Conservation (phyloP, 1,139 yeast species). For the Blastobotrys buckinghamii region DNA sequence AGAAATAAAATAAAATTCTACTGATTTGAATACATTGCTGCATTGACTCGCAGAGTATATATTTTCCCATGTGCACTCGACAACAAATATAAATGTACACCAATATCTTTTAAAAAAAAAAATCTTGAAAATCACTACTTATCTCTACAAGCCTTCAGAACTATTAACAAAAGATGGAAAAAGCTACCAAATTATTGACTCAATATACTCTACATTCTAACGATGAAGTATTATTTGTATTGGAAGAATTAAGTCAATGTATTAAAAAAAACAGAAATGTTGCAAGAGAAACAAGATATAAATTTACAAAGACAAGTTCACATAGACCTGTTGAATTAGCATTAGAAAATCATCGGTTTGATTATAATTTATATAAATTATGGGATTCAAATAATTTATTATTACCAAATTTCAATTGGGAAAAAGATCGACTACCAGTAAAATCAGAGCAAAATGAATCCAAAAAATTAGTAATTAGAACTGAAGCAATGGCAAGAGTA, state of each 20-base stretch:
- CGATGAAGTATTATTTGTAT: neutral
- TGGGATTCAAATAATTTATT: neutral
- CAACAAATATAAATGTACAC: no score
- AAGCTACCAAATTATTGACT: neutral
- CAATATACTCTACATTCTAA: neutral
- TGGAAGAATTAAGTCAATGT: neutral
- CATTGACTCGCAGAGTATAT: no score
- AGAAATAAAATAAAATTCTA: no score
- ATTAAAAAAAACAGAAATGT: neutral
- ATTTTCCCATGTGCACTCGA: no score
- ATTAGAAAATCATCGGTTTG: neutral
- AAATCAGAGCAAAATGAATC: neutral
- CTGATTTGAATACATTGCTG: no score
- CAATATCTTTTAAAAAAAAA: no score
- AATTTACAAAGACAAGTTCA: neutral
- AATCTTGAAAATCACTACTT: no score
- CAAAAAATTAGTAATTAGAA: neutral
- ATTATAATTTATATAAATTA: neutral
- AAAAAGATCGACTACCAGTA: neutral
- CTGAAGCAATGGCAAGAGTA: conserved; percentile 4
- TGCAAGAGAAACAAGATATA: conserved; percentile 2
- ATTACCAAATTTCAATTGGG: neutral
- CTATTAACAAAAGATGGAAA: neutral
- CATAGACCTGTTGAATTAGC: conserved; percentile 3
- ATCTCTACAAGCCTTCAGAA: neutral